Percentiles rank a stretch among this genome's conserved stretches.
phyloP scores from a whole-genome alignment of 352 stramenopile genomes.

The Pythium phragmitis region DNA sequence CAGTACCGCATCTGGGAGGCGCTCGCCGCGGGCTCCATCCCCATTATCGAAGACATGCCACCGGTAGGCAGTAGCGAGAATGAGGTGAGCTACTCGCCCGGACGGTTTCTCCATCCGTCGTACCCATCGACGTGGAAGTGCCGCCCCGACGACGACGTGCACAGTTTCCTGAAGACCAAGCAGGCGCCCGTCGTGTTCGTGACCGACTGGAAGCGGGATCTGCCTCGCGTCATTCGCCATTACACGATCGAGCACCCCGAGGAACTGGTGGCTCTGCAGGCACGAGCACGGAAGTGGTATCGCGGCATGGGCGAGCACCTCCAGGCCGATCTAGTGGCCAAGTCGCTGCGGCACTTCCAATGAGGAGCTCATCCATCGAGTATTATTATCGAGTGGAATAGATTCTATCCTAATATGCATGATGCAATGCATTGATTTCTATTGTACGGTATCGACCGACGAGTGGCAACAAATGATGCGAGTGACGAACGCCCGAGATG shows the following conservation, averaged over 20 bases:
- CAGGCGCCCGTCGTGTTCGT: slow-evolving; percentile 63
- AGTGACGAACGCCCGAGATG: no score
- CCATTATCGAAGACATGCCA: slow-evolving; percentile 58
- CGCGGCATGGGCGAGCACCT: slow-evolving; percentile 38
- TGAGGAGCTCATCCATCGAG: background rate
- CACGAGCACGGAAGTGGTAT: slow-evolving; percentile 40
- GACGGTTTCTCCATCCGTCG: slow-evolving; percentile 55
- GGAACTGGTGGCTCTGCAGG: slow-evolving; percentile 37
- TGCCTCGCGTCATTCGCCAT: slow-evolving; percentile 38
- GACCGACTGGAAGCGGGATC: slow-evolving; percentile 51
- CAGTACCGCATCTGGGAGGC: slow-evolving; percentile 72
- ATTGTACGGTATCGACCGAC: no score
- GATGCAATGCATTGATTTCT: no score
- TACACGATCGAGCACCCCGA: slow-evolving; percentile 29
- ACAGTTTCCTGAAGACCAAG: slow-evolving; percentile 45
- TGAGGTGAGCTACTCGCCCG: slow-evolving; percentile 22
- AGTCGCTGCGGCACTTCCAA: slow-evolving; percentile 13
- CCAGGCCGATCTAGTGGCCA: slow-evolving; percentile 30
- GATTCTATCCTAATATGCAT: no score
- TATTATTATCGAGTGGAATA: no score
- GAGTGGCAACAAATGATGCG: no score
- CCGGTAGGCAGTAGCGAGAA: slow-evolving; percentile 6
- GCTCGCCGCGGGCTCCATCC: slow-evolving; percentile 59
- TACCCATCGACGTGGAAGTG: slow-evolving; percentile 62
- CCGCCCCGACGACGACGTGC: slow-evolving; percentile 43